Evolutionary conservation across 805 yeast species (phyloP).

Genomic region (Candida piceae): DNA sequence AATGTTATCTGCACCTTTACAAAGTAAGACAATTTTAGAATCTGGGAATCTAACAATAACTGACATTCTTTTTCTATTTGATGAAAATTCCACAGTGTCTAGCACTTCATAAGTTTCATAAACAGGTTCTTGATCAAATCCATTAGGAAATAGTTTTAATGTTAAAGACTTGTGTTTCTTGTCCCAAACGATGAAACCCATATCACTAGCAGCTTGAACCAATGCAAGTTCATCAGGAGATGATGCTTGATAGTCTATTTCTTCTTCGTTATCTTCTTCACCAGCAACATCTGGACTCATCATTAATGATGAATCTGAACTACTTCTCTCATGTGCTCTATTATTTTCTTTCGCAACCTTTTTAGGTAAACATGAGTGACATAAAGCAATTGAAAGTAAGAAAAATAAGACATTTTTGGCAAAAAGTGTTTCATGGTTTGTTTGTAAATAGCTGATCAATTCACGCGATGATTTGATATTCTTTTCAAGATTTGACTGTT

Average conservation of each 20-base stretch:
- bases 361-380: slow-evolving; percentile 87
- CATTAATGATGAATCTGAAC: slow-evolving; percentile 4
- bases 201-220: slow-evolving; percentile 89
- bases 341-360: slow-evolving; percentile 19
- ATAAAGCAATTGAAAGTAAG: slow-evolving; percentile 73
- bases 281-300: slow-evolving; percentile 6
- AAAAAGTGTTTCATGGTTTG: slow-evolving; percentile 63
- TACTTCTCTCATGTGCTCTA: neutral
- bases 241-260: slow-evolving; percentile 81
- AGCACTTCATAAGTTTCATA: slow-evolving; percentile 69
- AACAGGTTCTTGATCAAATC: slow-evolving; percentile 60
- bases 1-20: slow-evolving; percentile 95
- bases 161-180: slow-evolving; percentile 56
- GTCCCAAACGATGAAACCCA: slow-evolving; percentile 83
- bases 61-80: slow-evolving; percentile 91
- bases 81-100: slow-evolving; percentile 80
- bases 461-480: slow-evolving; percentile 54
- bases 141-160: slow-evolving; percentile 77
- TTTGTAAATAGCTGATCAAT: slow-evolving; percentile 64
- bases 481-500: slow-evolving; percentile 20
- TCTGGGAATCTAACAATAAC: slow-evolving; percentile 76
- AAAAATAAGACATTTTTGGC: slow-evolving; percentile 75
- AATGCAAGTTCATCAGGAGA: slow-evolving; percentile 96
- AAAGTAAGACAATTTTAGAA: slow-evolving; percentile 65
- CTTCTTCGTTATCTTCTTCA: slow-evolving; percentile 34